Conservation (phyloP, 106 monocot genomes). For the Amphibolis antarctica region DNA sequence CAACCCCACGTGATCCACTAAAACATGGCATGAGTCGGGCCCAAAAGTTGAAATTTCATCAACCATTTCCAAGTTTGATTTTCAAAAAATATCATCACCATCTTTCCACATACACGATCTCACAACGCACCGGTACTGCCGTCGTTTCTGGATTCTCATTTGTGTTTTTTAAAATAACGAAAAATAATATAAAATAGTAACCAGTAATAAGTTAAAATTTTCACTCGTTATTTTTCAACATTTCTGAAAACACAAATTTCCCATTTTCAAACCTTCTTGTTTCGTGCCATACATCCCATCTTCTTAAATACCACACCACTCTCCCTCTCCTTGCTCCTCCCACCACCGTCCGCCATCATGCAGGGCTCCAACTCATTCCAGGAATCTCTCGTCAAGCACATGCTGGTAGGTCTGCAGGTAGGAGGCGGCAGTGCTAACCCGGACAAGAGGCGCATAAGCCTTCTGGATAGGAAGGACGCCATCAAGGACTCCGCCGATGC, state of each 20-base stretch:
- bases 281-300: not conserved
- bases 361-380: conserved; percentile 33
- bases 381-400: conserved; percentile 26
- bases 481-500: conserved; percentile 37
- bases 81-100: no score
- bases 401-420: conserved; percentile 30
- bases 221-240: no score
- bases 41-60: no score
- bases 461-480: conserved; percentile 29
- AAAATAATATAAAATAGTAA: no score
- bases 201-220: no score
- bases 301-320: not conserved
- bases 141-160: no score
- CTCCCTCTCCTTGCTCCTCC: not conserved
- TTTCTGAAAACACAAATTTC: not conserved
- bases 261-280: not conserved
- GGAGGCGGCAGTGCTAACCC: not conserved
- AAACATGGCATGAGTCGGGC: no score
- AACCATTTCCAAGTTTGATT: no score
- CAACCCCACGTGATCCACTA: conserved; percentile 1
- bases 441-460: conserved; percentile 18
- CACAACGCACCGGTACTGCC: no score
- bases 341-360: conserved; percentile 12
- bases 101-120: no score
- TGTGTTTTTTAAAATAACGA: no score